phyloP scores from a whole-genome alignment of 768 basidiomycete genomes.

The Termitomyces sp. region DNA sequence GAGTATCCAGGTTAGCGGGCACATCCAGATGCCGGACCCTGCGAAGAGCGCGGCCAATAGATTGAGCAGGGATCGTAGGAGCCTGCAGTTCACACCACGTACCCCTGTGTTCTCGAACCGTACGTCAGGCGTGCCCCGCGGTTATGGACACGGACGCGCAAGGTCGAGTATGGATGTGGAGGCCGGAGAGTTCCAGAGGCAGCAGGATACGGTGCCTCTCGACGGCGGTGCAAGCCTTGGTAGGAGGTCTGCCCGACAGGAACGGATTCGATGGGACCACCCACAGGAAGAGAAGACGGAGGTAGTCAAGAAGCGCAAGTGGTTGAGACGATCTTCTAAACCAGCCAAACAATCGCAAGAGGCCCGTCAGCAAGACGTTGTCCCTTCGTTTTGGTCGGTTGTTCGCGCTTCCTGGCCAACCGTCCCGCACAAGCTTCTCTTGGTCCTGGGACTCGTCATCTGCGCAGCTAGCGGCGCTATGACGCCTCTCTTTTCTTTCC shows the following conservation, averaged over 20 bases:
- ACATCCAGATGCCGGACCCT: conserved; percentile 8
- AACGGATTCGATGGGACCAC: conserved; percentile 19
- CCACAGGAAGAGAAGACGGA: conserved; percentile 7
- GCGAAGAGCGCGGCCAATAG: not conserved
- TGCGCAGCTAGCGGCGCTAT: conserved; percentile 73
- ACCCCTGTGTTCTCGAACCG: conserved; percentile 32
- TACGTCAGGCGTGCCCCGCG: conserved; percentile 6
- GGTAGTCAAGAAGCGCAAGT: conserved; percentile 1
- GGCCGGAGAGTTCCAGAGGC: conserved; percentile 30
- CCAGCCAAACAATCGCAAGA: not conserved
- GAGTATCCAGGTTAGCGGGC: conserved; percentile 18
- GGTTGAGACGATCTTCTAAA: not conserved
- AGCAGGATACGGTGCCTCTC: conserved; percentile 35
- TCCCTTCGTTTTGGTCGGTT: conserved; percentile 38
- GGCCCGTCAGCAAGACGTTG: not conserved
- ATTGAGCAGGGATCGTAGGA: conserved; percentile 29
- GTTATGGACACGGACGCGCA: not conserved
- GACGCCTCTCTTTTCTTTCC: conserved; percentile 89
- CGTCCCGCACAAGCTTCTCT: conserved; percentile 66
- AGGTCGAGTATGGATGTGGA: conserved; percentile 12
- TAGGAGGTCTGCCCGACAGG: conserved; percentile 17
- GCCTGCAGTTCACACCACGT: conserved; percentile 63
- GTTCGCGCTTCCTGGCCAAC: conserved; percentile 58
- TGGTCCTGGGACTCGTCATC: conserved; percentile 65
- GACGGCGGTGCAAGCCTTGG: conserved; percentile 29